Conservation (phyloP, 345 rosid genomes). For the Linum tenue region DNA sequence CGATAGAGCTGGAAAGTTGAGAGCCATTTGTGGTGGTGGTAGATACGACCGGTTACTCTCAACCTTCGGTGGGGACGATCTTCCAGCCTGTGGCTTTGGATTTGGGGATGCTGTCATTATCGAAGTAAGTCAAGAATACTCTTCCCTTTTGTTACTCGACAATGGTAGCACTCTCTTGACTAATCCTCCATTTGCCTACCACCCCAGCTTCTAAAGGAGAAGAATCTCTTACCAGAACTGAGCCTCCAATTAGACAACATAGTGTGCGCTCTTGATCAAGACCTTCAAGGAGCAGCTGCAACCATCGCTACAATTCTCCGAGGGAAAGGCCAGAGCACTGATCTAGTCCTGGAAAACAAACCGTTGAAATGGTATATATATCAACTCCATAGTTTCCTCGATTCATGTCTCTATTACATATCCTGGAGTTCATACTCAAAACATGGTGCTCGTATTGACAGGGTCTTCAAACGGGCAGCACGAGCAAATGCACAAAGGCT, state of each 20-base stretch:
- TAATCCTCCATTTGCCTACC: neutral
- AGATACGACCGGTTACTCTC: conserved; percentile 75
- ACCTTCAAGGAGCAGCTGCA: conserved; percentile 81
- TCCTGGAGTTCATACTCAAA: too few species aligned
- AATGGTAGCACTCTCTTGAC: neutral
- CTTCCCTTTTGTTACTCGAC: neutral
- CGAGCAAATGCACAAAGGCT: conserved; percentile 67
- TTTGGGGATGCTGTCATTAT: conserved; percentile 91
- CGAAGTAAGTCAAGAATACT: conserved; percentile 48
- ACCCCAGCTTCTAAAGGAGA: conserved; percentile 73
- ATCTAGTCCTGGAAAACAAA: conserved; percentile 78
- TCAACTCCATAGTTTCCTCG: too few species aligned
- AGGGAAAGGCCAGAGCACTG: conserved; percentile 69
- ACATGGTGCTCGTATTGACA: conserved; percentile 1
- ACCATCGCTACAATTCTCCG: conserved; percentile 66
- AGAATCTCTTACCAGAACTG: conserved; percentile 57
- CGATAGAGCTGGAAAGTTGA: conserved; percentile 68
- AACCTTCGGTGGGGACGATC: conserved; percentile 85
- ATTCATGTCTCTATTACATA: too few species aligned
- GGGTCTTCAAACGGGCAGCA: conserved; percentile 91
- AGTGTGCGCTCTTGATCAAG: conserved; percentile 68
- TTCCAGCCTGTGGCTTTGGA: conserved; percentile 97
- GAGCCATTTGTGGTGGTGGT: conserved; percentile 97
- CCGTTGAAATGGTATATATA: conserved; percentile 62
- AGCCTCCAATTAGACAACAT: conserved; percentile 59